Percentiles rank a stretch among this genome's conserved stretches.
Evolutionary conservation across 1,284 basidiomycete species (phyloP).

Genomic region (Sanghuangporus baumii): DNA sequence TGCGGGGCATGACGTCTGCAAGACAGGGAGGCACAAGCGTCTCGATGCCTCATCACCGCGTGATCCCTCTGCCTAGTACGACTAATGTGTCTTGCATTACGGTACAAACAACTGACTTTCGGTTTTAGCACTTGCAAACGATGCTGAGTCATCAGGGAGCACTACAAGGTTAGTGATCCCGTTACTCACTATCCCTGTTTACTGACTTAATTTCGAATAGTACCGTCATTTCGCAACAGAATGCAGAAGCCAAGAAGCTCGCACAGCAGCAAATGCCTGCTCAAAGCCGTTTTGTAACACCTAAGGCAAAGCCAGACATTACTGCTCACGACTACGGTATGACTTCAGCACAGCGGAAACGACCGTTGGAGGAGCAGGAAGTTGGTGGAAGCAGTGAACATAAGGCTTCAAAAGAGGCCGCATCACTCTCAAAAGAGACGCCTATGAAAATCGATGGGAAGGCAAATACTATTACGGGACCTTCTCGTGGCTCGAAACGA

Average conservation of each 20-base stretch:
- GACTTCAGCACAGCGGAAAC: background rate
- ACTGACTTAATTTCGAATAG: background rate
- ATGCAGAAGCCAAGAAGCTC: background rate
- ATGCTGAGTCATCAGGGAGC: background rate
- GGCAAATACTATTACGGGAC: background rate
- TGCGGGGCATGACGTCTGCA: background rate
- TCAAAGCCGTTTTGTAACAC: background rate
- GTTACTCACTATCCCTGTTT: background rate
- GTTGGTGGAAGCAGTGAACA: background rate
- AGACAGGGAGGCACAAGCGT: background rate
- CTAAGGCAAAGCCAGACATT: background rate
- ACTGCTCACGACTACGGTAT: background rate
- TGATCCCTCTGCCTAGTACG: background rate
- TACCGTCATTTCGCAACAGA: background rate
- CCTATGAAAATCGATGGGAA: slow-evolving; percentile 2
- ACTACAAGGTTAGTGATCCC: background rate
- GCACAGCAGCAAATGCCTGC: background rate
- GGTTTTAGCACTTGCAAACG: background rate
- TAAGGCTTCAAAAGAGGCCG: background rate
- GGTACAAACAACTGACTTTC: background rate
- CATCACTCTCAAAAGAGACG: background rate
- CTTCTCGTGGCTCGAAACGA: slow-evolving; percentile 45
- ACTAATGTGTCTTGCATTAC: background rate
- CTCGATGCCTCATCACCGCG: background rate
- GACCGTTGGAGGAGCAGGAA: background rate